These are phyloP conservation scores for Podila verticillata DNA, from an alignment of 192 early-diverging fungal species.

Conservation along the genomic window DNA sequence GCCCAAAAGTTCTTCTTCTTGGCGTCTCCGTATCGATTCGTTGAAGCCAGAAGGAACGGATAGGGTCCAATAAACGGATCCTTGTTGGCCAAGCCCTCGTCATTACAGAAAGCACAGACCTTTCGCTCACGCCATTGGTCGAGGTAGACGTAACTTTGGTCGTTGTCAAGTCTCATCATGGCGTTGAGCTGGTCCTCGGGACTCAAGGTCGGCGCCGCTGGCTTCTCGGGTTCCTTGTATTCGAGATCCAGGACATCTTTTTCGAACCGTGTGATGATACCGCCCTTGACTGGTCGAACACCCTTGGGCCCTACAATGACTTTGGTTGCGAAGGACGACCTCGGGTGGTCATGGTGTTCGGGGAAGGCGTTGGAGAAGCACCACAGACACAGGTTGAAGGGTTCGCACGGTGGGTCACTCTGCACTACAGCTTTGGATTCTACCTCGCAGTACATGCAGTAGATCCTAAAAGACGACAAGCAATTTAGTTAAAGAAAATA, in stretches of 20 bases:
- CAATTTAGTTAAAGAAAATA: too few relatives aligned
- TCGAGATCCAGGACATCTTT: conserved; percentile 62
- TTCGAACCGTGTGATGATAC: conserved; percentile 67
- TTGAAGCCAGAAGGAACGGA: conserved; percentile 67
- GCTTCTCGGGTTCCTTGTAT: conserved; percentile 31
- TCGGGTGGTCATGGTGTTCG: conserved; percentile 77
- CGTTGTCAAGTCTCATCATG: conserved; percentile 50
- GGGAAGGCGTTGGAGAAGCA: conserved; percentile 80
- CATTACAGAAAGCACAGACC: conserved; percentile 77
- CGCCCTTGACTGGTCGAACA: conserved; percentile 63
- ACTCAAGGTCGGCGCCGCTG: not conserved
- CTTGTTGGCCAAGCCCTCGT: conserved; percentile 58
- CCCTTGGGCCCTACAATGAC: conserved; percentile 71
- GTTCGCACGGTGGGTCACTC: conserved; percentile 8
- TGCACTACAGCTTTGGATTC: conserved; percentile 24
- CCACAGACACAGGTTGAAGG: conserved; percentile 47
- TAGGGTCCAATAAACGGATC: conserved; percentile 68
- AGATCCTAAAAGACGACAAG: conserved; percentile 59
- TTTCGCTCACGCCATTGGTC: conserved; percentile 63
- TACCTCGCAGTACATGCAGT: conserved; percentile 84
- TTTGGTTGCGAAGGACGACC: conserved; percentile 81
- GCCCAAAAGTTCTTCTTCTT: conserved; percentile 79
- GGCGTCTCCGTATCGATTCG: conserved; percentile 59
- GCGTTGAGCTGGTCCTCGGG: conserved; percentile 32
- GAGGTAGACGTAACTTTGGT: conserved; percentile 57